Base-by-base conservation (phyloP, 306 rosid species). In the Spatholobus suberectus region DNA sequence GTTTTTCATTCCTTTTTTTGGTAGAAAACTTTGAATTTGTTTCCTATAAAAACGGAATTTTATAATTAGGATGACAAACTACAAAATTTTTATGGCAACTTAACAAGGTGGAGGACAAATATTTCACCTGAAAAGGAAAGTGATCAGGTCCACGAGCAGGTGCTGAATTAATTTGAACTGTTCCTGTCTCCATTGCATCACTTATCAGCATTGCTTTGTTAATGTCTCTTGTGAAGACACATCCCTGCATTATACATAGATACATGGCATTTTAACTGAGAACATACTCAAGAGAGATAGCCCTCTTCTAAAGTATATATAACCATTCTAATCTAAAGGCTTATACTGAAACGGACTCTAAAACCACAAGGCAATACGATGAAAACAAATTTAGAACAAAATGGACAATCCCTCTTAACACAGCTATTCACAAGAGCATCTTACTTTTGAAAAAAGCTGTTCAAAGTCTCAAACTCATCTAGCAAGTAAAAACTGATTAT, bases 111-210 rank as follows among this genome's bases (percentile, higher is more conserved):
- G 47, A 55, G 44, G 54, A 69, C 12, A 66, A 40, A 73, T 8
- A 27, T 29, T 87, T 61, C 77, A 91, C 98, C 93, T 91, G 97
- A 61, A 94, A 94, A 11, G 97, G 97, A 83, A 94, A 92, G 82
- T 91, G 98, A 82, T 94, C 97, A 0, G 97, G 98, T 52, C 98
- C 97, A 2, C 97, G 93, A 83, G 97, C 97, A 0, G 96, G 97
- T 3, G 96, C 96, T 0, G 98, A 92, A 82, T 94, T 94, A 70
- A 94, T 94, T 86, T 92, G 93, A 87, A 94, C 94, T 0, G 96
- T 91, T 75, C 96, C 96, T 0, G 94, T 91, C 81, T 92, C 98
- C 96, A 94, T 91, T 75, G 97, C 94, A 80, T 94, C 94, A 5
- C 96, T 81, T 38, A 94, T 87, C 88, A 94, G 35, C n/a, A 94